Evolutionary conservation across 1,284 basidiomycete genomes (phyloP).

Genomic region (Marasmius tenuissimus): DNA sequence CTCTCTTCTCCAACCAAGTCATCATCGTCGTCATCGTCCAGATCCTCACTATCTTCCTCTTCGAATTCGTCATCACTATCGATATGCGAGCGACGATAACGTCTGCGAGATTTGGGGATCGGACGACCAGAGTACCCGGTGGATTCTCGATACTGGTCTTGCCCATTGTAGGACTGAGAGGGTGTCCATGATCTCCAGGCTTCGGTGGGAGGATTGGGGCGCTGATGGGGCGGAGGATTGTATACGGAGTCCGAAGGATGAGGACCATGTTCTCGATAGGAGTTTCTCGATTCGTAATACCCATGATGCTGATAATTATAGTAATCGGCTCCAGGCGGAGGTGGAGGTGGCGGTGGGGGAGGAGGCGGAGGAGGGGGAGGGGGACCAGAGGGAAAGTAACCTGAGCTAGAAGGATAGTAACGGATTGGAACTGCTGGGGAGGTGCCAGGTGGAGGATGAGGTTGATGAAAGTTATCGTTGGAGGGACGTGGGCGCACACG

Average conservation of each 20-base stretch:
- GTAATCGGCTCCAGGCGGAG: background rate
- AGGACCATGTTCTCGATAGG: background rate
- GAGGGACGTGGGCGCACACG: background rate
- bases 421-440: background rate
- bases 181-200: slow-evolving; percentile 11
- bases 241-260: background rate
- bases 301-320: no score
- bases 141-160: background rate
- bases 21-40: no score
- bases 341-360: background rate
- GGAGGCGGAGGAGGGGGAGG: slow-evolving; percentile 5
- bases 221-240: background rate
- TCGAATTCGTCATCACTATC: background rate
- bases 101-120: background rate
- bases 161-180: background rate
- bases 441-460: background rate
- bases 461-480: background rate
- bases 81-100: background rate
- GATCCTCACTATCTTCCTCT: no score
- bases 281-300: no score
- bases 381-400: background rate
- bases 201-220: background rate
- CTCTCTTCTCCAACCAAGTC: no score
- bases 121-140: background rate
- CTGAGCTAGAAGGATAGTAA: background rate